Base-by-base conservation (phyloP, 2,329 filamentous ascomycete species). In the Xylariaceae sp. region DNA sequence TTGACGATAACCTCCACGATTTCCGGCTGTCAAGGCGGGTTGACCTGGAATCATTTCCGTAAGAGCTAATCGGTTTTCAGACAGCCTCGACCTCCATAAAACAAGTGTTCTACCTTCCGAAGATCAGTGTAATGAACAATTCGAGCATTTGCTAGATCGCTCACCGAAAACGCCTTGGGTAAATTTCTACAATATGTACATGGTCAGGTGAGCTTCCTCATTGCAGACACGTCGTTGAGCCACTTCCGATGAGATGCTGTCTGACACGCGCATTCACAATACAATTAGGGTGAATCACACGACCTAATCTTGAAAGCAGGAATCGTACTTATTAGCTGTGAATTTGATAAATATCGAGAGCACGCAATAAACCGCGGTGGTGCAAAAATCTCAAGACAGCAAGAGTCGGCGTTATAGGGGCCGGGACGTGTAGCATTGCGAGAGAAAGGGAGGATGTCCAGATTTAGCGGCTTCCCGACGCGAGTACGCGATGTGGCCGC, bases 31-130 rank as follows among this genome's bases (percentile, higher is more conserved):
- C 53, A 57, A 51, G 53, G 52, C 53, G 51, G 61, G 56, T 53
- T 63, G 59, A 57, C 63, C 63, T 55, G 63, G 59, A 63, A 66
- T 60, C 64, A 66, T 66, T 62, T 64, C 63, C 58, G 54, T 60
- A 55, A 59, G 51, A 53, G 56, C 51, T 62, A 42, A 58, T 55
- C 55, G 59, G 53, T 53, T 57, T 50, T 50, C 51, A 49, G 48
- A 57, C 55, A 52, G 53, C 56, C 59, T 58, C 57, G 58, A 49
- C 58, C 62, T 59, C 58, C 60, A 61, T 61, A 53, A 51, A 59
- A 58, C 48, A 52, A 54, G 43, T 39, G 46, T 50, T 50, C 48
- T 56, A 22, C 33, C 38, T 41, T 45, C 19, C 48, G 14, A 38
- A 17, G 14, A 42, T 56, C 41, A 58, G 51, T 31, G 39, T 6